Evolutionary conservation across 352 stramenopile genomes (phyloP).

Genomic region (Pythium oligandrum): DNA sequence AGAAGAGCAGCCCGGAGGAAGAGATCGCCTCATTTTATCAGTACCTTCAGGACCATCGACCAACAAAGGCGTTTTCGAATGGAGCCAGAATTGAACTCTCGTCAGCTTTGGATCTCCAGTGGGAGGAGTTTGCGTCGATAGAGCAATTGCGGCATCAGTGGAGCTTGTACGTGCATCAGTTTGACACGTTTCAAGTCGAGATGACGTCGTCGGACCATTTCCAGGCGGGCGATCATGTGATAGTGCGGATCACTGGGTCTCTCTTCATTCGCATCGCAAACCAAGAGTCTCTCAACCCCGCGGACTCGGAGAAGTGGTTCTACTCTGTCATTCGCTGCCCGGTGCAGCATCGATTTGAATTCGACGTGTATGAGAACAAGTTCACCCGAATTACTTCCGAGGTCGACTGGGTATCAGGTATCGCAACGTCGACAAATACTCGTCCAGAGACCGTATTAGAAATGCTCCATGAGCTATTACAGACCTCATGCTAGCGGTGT

Average conservation of each 20-base stretch:
- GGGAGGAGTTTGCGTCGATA: conserved; percentile 35
- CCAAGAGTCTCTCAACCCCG: conserved; percentile 1
- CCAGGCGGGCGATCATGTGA: conserved; percentile 26
- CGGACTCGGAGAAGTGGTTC: not conserved
- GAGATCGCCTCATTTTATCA: not conserved
- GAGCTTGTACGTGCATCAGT: conserved; percentile 39
- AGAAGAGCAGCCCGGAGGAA: not conserved
- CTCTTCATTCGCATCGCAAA: conserved; percentile 8
- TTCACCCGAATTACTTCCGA: conserved; percentile 42
- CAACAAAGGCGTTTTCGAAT: not conserved
- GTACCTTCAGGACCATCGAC: conserved; percentile 1
- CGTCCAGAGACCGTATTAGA: too few relatives aligned
- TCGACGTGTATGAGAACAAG: conserved; percentile 18
- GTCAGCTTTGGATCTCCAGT: conserved; percentile 18
- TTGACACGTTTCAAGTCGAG: conserved; percentile 33
- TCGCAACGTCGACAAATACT: not conserved
- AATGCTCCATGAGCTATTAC: too few relatives aligned
- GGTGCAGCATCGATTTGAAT: conserved; percentile 42
- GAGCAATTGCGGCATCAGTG: conserved; percentile 35
- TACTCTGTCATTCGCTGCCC: conserved; percentile 13
- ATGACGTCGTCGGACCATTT: conserved; percentile 27
- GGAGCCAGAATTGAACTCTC: not conserved
- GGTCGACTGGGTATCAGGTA: conserved; percentile 33
- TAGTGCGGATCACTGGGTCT: conserved; percentile 7
- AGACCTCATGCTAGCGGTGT: too few relatives aligned